A percentile compares a stretch with the other conserved stretches of the same genome.
Evolutionary conservation across 2,329 filamentous ascomycete species (phyloP).

Genomic region (Alternaria brassicae): DNA sequence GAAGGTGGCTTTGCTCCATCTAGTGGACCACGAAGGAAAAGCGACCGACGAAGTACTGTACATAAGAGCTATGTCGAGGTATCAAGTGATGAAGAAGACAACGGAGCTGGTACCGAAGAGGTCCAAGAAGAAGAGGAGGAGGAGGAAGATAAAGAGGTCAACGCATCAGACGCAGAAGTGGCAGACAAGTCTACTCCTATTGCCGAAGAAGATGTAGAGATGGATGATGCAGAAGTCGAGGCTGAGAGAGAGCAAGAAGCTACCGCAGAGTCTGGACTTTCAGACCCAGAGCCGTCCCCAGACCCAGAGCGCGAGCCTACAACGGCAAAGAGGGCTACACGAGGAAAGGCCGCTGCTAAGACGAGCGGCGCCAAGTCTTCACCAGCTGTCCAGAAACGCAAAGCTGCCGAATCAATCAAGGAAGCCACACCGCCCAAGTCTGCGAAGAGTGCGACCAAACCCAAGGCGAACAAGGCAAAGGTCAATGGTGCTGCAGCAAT

Average conservation of each 20-base stretch:
- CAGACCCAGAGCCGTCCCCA: slow-evolving; percentile 23
- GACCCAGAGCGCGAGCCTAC: slow-evolving; percentile 26
- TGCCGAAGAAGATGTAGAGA: slow-evolving; percentile 40
- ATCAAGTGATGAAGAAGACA: slow-evolving; percentile 53
- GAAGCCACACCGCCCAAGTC: slow-evolving; percentile 27
- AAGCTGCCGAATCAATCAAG: slow-evolving; percentile 20
- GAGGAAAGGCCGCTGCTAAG: slow-evolving; percentile 25
- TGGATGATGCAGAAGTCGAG: slow-evolving; percentile 29
- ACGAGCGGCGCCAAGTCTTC: slow-evolving; percentile 26
- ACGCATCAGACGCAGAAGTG: slow-evolving; percentile 24
- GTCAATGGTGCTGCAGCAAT: slow-evolving; percentile 16
- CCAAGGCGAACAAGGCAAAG: slow-evolving; percentile 22
- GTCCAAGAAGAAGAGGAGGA: slow-evolving; percentile 27
- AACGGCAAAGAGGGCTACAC: slow-evolving; percentile 24
- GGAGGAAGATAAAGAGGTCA: slow-evolving; percentile 23
- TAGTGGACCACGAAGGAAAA: slow-evolving; percentile 55
- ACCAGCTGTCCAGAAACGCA: slow-evolving; percentile 26
- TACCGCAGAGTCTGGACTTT: slow-evolving; percentile 21
- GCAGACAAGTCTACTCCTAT: slow-evolving; percentile 22
- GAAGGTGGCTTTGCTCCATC: slow-evolving; percentile 37
- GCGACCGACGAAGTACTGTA: slow-evolving; percentile 46
- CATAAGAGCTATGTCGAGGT: slow-evolving; percentile 56
- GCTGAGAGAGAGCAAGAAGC: slow-evolving; percentile 16
- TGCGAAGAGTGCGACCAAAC: slow-evolving; percentile 23
- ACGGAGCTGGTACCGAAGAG: slow-evolving; percentile 37